Base-by-base conservation (phyloP, 768 basidiomycete genomes). In the Boletus pseudo-olivaceus region DNA sequence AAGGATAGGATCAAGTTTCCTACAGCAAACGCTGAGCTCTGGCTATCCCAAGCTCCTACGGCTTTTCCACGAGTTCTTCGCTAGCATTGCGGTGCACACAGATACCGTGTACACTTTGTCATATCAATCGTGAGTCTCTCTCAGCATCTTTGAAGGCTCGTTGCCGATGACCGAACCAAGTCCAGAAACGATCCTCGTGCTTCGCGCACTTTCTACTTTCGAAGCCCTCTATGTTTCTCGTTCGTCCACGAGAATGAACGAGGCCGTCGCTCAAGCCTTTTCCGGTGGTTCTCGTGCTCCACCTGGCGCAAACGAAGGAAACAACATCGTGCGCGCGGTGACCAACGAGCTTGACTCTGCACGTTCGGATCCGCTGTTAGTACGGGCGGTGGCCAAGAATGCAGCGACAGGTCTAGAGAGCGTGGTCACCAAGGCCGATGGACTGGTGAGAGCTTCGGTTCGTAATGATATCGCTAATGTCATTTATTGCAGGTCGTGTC, bases 11-110 rank as follows among this genome's bases (percentile, higher is more conserved):
- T 98, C 96, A 0, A 81, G 83, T 0, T 98, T 98, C 70, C 71
- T 98, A 11, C 94, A 98, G 61, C 93, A 95, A 62, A 90, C 91
- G 5, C 74, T 99, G 38, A 85, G 87, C 60, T 76, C 83, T 2
- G 89, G 90, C 17, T 98, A 98, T 72, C 93, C 95, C 4, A 82
- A 83, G 46, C 76, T 99, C 3, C 69, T 99, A 9, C 82, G 97
- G 10, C 79, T 98, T 2, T 95, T 99, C 72, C 97, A 99, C 51
- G 93, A 94, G 38, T 97, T 99, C 73, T 99, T 99, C 67, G 84
- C 88, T 30, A 94, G 94, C 68, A 93, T 98, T 49, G 85, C 93
- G 3, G 88, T 96, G 11, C 91, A 98, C 66, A 97, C 97, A 2
- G 96, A 98, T 65, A 98, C 97, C 0, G 75, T 90, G 7, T 98